Evolutionary conservation across 345 rosid species (phyloP).

Genomic region (Leavenworthia alabamica): DNA sequence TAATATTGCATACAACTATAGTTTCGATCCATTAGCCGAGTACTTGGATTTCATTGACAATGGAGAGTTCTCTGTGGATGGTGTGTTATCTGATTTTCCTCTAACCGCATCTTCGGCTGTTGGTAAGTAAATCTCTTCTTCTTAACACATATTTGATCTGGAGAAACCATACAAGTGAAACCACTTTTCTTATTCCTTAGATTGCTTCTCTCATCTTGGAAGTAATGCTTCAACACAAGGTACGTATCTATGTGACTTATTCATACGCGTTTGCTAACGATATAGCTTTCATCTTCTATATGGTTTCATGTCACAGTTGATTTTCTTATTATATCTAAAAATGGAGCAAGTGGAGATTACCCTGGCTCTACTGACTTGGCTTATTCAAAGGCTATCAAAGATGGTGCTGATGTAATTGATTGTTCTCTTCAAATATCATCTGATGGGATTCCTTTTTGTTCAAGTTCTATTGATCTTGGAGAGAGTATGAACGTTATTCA

Average conservation of each 20-base stretch:
- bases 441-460: conserved; percentile 67
- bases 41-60: conserved; percentile 59
- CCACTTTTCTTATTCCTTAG: conserved; percentile 39
- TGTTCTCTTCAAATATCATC: conserved; percentile 83
- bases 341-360: conserved; percentile 92
- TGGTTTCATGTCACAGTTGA: conserved; percentile 37
- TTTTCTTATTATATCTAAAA: conserved; percentile 51
- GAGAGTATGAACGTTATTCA: conserved; percentile 38
- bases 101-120: conserved; percentile 64
- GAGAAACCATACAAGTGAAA: not conserved
- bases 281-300: not conserved
- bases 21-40: conserved; percentile 79
- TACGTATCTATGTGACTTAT: conserved; percentile 33
- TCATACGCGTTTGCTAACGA: not conserved
- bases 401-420: conserved; percentile 68
- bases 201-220: conserved; percentile 63
- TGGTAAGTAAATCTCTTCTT: conserved; percentile 37
- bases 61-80: conserved; percentile 84
- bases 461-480: conserved; percentile 53
- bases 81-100: conserved; percentile 83
- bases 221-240: conserved; percentile 56
- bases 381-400: conserved; percentile 59
- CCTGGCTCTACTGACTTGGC: conserved; percentile 84
- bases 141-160: conserved; percentile 4
- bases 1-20: conserved; percentile 66